Evolutionary conservation across 2,329 filamentous ascomycete genomes (phyloP), one percentile per base, ranked within the genome.

Genomic region (Monilinia fructicola): DNA sequence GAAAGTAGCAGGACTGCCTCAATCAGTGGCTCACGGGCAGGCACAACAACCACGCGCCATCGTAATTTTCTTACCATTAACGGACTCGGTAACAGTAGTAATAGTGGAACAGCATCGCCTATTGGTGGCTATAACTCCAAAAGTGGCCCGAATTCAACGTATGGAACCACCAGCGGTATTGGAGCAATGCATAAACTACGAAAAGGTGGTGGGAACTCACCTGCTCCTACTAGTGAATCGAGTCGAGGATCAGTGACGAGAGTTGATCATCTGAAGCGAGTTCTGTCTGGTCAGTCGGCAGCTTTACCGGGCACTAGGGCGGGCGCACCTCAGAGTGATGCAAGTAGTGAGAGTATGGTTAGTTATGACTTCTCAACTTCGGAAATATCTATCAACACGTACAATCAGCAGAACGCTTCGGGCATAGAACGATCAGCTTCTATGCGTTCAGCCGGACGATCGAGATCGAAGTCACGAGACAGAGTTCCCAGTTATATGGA

Each of bases 1-100:
- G 86, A 90, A 65, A 85, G 83, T 60, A 88, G 88, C 72, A 91
- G 89, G 72, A 86, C 90, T 0, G 85, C 86, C 16, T 96, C 92
- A 4, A 80, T 96, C 65, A 90, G 82, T 64, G 92, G 92, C 28
- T 96, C 92, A 3, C 87, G 86, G 69, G 83, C 85, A 1, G 89
- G 85, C 53, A 90, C 86, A 14, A 83, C 81, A 63, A 67, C 64
- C 35, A 72, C 74, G 54, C 64, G 81, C 76, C 75, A 73, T 72
- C 81, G 79, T 58, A 84, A 84, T 69, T 84, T 85, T 68, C 81
- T 90, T 50, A 83, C 84, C n/a, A 81, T 88, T 48, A 87, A 84
- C 71, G 80, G 84, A 65, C 81, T 77, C 54, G 78, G 78, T 67
- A 77, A 80, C 61, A 76, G 70, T 72, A 78, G 67, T 31, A 77